These are phyloP conservation scores for Claviceps sp. DNA, from an alignment of 2,329 filamentous ascomycete genomes.

Conservation along the genomic window DNA sequence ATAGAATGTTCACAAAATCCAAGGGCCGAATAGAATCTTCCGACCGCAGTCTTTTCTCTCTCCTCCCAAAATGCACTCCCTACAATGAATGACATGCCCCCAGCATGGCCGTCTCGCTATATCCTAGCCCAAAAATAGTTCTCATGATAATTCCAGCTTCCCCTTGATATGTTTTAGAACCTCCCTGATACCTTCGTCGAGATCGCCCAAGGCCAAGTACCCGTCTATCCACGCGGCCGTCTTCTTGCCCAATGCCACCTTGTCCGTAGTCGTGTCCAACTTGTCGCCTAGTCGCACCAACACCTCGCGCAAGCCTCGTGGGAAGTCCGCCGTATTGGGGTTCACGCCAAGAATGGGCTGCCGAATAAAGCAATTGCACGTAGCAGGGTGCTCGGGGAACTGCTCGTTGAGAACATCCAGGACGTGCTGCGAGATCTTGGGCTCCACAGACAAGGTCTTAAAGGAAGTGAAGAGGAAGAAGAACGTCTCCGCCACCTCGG, in stretches of 20 bases:
- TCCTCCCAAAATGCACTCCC: neutral
- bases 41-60: neutral
- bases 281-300: conserved; percentile 47
- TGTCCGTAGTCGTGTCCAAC: conserved; percentile 31
- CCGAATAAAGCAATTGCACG: conserved; percentile 57
- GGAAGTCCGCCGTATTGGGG: conserved; percentile 54
- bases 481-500: conserved; percentile 57
- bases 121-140: neutral
- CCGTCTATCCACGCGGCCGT: conserved; percentile 39
- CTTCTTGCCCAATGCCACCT: conserved; percentile 31
- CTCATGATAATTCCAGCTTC: conserved; percentile 12
- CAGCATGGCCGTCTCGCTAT: neutral
- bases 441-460: conserved; percentile 47
- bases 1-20: neutral
- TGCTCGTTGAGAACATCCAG: conserved; percentile 47
- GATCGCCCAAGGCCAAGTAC: conserved; percentile 32
- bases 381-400: conserved; percentile 47
- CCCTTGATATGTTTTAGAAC: conserved; percentile 41
- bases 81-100: neutral
- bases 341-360: conserved; percentile 55
- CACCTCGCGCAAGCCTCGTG: conserved; percentile 51
- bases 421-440: conserved; percentile 60
- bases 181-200: conserved; percentile 42
- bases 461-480: conserved; percentile 70
- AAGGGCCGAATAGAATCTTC: neutral